Evolutionary conservation across 176 grass and related monocot species (phyloP).

Genomic region (Carex scoparia): DNA sequence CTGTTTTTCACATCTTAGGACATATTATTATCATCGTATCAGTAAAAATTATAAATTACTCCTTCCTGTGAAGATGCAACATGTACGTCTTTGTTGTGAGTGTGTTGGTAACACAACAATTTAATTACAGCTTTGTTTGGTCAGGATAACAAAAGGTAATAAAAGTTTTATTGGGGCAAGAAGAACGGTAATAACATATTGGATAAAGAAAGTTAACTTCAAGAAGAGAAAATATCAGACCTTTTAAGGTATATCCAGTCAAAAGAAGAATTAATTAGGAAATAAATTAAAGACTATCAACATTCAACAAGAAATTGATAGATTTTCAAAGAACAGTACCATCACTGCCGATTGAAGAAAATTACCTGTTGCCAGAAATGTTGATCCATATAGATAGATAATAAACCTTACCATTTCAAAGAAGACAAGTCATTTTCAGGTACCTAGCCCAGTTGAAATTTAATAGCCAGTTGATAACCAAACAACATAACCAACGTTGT

Average conservation of each 20-base stretch:
- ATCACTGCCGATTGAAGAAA: not conserved
- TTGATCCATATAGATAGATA: not conserved
- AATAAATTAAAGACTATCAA: not conserved
- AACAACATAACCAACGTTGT: constrained; percentile 4
- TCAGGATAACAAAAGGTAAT: not conserved
- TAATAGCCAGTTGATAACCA: constrained; percentile 13
- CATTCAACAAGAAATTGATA: not conserved
- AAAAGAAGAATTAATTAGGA: not conserved
- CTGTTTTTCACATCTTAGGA: not conserved
- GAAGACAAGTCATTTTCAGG: constrained; percentile 12
- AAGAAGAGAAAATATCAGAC: not conserved
- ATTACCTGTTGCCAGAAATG: constrained; percentile 8
- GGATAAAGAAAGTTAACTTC: not conserved
- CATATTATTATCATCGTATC: not conserved
- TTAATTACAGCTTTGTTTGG: not conserved
- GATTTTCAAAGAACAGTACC: not conserved
- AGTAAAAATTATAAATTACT: not conserved
- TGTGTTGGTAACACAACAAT: not conserved
- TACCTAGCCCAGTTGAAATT: constrained; percentile 10
- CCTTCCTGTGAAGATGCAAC: not conserved
- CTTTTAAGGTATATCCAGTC: not conserved
- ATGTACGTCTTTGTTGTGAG: not conserved
- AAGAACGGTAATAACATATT: no score
- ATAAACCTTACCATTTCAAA: not conserved
- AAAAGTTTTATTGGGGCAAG: not conserved